Percentiles rank a stretch among this genome's conserved stretches.
These are phyloP conservation scores for Colletotrichum tabaci DNA, from an alignment of 2,329 filamentous ascomycete species.

Conservation along the genomic window DNA sequence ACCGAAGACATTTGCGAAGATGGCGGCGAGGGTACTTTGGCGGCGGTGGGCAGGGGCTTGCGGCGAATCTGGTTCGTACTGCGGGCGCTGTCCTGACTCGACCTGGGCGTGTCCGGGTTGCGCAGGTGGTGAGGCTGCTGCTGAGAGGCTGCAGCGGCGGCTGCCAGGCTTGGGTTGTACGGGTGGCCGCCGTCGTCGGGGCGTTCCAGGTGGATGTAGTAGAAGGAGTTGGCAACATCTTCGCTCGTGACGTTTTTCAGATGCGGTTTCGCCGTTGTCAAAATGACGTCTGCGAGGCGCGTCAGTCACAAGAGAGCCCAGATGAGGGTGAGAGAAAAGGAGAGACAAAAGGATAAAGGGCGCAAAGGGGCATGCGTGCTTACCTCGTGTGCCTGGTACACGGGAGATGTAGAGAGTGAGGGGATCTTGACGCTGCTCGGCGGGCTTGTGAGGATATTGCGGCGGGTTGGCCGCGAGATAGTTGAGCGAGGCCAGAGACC, in stretches of 20 bases:
- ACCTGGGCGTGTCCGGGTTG: slow-evolving; percentile 54
- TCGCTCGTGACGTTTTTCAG: slow-evolving; percentile 90
- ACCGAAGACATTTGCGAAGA: too few relatives aligned
- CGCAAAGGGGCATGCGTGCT: background rate
- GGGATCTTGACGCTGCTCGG: slow-evolving; percentile 77
- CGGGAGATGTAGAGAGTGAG: slow-evolving; percentile 92
- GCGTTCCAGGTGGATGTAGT: slow-evolving; percentile 87
- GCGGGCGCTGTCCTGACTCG: slow-evolving; percentile 61
- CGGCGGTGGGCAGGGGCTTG: slow-evolving; percentile 64
- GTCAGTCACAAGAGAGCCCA: slow-evolving; percentile 41
- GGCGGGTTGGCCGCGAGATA: slow-evolving; percentile 89
- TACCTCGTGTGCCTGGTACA: slow-evolving; percentile 92
- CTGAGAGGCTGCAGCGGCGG: slow-evolving; percentile 44
- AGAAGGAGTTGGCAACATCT: slow-evolving; percentile 89
- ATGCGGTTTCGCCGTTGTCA: slow-evolving; percentile 91
- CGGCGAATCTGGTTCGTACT: slow-evolving; percentile 63
- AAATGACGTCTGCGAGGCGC: slow-evolving; percentile 80
- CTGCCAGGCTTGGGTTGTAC: slow-evolving; percentile 43
- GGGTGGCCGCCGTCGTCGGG: slow-evolving; percentile 62
- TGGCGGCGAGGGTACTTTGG: slow-evolving; percentile 44
- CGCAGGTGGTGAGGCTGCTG: slow-evolving; percentile 42
- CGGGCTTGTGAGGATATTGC: slow-evolving; percentile 84
- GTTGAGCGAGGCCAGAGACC: slow-evolving; percentile 85
- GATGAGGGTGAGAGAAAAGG: slow-evolving; percentile 43
- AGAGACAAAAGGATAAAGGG: background rate